Evolutionary conservation across 805 yeast species (phyloP).

Genomic region (Metschnikowia similis): DNA sequence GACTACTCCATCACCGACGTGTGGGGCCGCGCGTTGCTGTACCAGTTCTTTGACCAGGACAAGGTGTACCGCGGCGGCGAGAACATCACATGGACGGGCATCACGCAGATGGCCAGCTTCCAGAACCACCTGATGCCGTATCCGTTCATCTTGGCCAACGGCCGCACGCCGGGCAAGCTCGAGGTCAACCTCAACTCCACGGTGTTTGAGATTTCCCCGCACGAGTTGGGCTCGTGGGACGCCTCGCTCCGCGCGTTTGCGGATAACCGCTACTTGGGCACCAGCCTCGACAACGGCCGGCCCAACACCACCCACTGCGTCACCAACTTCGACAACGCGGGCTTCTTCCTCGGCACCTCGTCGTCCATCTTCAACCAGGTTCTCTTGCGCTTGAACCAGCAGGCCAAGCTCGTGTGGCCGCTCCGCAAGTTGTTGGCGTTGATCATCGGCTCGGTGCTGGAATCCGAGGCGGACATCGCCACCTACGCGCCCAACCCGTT

Average conservation of each 20-base stretch:
- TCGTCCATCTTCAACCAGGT: slow-evolving; percentile 74
- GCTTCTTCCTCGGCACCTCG: slow-evolving; percentile 79
- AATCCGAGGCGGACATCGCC: slow-evolving; percentile 64
- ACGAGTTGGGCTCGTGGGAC: slow-evolving; percentile 43
- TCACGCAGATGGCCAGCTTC: slow-evolving; percentile 22
- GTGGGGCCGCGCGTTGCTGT: slow-evolving; percentile 18
- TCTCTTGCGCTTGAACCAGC: slow-evolving; percentile 51
- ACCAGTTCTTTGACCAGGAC: slow-evolving; percentile 15
- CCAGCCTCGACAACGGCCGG: slow-evolving; percentile 21
- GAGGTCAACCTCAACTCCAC: slow-evolving; percentile 66
- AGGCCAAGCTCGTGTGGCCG: slow-evolving; percentile 12
- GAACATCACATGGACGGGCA: slow-evolving; percentile 22
- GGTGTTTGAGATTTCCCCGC: slow-evolving; percentile 37
- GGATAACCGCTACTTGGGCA: slow-evolving; percentile 29
- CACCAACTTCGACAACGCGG: slow-evolving; percentile 43
- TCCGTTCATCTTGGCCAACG: slow-evolving; percentile 61
- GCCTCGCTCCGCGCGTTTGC: slow-evolving; percentile 30
- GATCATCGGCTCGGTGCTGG: slow-evolving; percentile 33
- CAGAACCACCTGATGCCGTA: slow-evolving; percentile 52
- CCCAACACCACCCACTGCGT: slow-evolving; percentile 19
- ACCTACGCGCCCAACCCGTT: slow-evolving; percentile 69
- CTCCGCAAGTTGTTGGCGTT: slow-evolving; percentile 20
- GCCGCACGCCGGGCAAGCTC: slow-evolving; percentile 57
- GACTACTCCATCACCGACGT: slow-evolving; percentile 15
- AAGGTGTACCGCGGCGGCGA: slow-evolving; percentile 13